Percentiles rank a stretch among this genome's conserved stretches.
Evolutionary conservation across 768 basidiomycete genomes (phyloP).

Genomic region (Rubroboletus pulcherrimus): DNA sequence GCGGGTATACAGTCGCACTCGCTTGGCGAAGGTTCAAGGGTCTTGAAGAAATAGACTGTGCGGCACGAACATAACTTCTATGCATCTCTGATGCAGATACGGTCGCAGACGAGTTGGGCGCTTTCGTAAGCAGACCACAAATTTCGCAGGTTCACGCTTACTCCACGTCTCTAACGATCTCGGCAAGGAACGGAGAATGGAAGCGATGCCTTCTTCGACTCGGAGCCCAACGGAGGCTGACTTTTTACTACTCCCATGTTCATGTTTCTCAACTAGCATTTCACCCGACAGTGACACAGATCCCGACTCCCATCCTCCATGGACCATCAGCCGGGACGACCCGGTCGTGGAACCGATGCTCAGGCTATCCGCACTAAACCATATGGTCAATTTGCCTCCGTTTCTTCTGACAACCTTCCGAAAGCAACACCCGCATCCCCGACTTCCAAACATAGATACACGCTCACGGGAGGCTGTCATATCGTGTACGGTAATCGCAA

Average conservation of each 20-base stretch:
- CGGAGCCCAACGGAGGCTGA: not conserved
- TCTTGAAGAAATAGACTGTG: constrained; percentile 46
- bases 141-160: not conserved
- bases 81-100: constrained; percentile 11
- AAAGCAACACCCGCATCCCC: not conserved
- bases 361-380: no score
- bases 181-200: not conserved
- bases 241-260: not conserved
- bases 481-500: not conserved
- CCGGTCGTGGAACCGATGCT: not conserved
- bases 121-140: constrained; percentile 1
- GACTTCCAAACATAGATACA: not conserved
- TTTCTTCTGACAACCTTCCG: not conserved
- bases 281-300: not conserved
- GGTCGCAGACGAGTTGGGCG: not conserved
- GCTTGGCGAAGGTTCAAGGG: constrained; percentile 60
- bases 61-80: constrained; percentile 21
- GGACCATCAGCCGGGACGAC: not conserved
- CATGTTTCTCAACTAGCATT: not conserved
- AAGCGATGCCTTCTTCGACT: not conserved
- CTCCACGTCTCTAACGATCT: no score
- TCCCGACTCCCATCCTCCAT: not conserved
- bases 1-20: constrained; percentile 71
- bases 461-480: not conserved
- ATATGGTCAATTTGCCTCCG: not conserved